Conservation (phyloP, 371 early-diverging fungal species). For the Gilbertella persicaria region DNA sequence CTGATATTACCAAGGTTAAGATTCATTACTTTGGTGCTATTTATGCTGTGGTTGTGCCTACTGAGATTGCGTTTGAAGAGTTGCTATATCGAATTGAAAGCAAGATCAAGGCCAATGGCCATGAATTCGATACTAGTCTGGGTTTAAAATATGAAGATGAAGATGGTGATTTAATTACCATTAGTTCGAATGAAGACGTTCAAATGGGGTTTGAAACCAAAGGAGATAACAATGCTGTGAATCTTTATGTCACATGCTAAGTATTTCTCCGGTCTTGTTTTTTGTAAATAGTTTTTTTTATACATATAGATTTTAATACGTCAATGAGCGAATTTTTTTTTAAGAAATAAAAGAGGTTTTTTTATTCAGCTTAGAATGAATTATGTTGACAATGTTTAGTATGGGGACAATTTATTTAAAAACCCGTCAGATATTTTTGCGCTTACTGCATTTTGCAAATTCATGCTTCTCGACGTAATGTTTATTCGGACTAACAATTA, state of each 20-base stretch:
- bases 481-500: too few relatives aligned
- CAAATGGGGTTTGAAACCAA: constrained; percentile 86
- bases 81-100: constrained; percentile 79
- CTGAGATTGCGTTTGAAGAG: constrained; percentile 70
- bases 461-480: too few relatives aligned
- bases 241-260: constrained; percentile 38
- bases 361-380: too few relatives aligned
- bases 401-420: too few relatives aligned
- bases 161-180: constrained; percentile 86
- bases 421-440: too few relatives aligned
- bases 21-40: constrained; percentile 84
- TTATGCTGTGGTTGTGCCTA: constrained; percentile 85
- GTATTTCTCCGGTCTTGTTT: too few relatives aligned
- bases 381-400: too few relatives aligned
- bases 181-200: constrained; percentile 87
- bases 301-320: too few relatives aligned
- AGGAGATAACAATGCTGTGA: constrained; percentile 38
- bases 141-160: constrained; percentile 90
- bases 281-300: too few relatives aligned
- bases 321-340: too few relatives aligned
- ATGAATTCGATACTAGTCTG: constrained; percentile 34
- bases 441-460: too few relatives aligned
- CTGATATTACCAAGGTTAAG: constrained; percentile 68
- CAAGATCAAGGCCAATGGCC: constrained; percentile 70
- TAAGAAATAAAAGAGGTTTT: too few relatives aligned